Evolutionary conservation across 495 filamentous ascomycete genomes (phyloP), one percentile per base, ranked within the genome.

Genomic region (Daldinia caldariorum): DNA sequence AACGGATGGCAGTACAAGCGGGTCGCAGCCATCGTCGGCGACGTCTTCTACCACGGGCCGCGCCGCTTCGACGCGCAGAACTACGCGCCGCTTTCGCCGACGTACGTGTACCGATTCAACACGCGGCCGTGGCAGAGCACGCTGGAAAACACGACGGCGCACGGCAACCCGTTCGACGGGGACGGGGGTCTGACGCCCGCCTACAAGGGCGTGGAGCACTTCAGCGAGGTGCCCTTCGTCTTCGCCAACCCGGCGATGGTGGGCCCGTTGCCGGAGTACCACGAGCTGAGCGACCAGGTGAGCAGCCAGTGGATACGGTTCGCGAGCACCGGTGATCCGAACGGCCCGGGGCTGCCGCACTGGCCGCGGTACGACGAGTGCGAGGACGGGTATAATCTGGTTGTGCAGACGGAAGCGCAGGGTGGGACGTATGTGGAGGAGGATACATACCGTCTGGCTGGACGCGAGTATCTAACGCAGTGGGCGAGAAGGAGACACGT

Each of bases 401-500:
- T 80, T 39, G 12, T 80, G 32, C 77, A 80, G 71, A 79, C 78
- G 18, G 70, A 75, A 58, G 66, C 56, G 43, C 73, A 80, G 61
- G 73, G 78, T 1, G 75, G 77, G 16, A 54, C 66, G 55, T 66
- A 69, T 41, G 76, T 79, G 1, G 77, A 80, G 51, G 63, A 70
- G 37, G 77, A 80, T 53, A 77, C 71, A 45, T 79, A 74, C 31
- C 37, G 78, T 20, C 43, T 79, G 53, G 75, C 72, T 26, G 78
- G 75, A 6, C 76, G 78, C 26, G 75, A 80, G 69, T 77, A 74
- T 39, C 56, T 80, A 64, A 78, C 65, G 14, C 51, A 75, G 34
- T 80, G 77, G 78, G 75, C 78, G 9, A 69, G 71, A 34, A 76
- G 77, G 45, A 71, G 78, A 55, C 75, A 79, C 69, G 78, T 80